Percentiles rank a stretch among this genome's conserved stretches.
phyloP scores from a whole-genome alignment of 192 early-diverging fungal genomes.

The Kappamyces sp. region DNA sequence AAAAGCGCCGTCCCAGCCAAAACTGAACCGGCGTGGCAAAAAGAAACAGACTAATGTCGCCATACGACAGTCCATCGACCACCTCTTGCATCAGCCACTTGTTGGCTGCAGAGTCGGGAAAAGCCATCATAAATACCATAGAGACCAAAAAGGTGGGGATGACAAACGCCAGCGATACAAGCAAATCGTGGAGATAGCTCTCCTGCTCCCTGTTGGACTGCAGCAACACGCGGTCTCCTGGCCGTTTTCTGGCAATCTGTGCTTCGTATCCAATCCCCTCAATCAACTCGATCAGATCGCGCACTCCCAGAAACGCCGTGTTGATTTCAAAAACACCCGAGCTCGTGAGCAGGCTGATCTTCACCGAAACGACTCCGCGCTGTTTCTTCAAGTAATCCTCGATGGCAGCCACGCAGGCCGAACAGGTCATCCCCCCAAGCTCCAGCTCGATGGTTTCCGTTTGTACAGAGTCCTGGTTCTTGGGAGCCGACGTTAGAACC shows the following conservation, averaged over 20 bases:
- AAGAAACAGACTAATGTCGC: conserved; percentile 47
- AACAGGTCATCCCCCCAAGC: conserved; percentile 46
- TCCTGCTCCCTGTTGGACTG: conserved; percentile 35
- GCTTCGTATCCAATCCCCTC: conserved; percentile 58
- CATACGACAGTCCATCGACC: conserved; percentile 47
- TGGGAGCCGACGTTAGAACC: conserved; percentile 22
- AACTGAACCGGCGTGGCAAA: conserved; percentile 71
- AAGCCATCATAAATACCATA: conserved; percentile 69
- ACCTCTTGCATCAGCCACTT: conserved; percentile 45
- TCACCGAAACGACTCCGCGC: conserved; percentile 18
- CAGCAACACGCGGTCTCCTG: background rate
- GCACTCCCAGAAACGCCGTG: conserved; percentile 45
- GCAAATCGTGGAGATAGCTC: conserved; percentile 26
- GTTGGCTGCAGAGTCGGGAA: conserved; percentile 28
- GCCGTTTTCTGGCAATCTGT: conserved; percentile 30
- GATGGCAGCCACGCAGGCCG: conserved; percentile 37
- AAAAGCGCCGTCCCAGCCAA: conserved; percentile 64
- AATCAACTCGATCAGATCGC: conserved; percentile 54
- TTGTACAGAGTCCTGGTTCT: background rate
- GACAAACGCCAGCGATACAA: conserved; percentile 54
- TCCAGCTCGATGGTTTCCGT: conserved; percentile 20
- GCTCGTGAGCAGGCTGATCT: conserved; percentile 31
- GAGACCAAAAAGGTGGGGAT: conserved; percentile 60
- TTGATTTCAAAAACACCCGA: conserved; percentile 46
- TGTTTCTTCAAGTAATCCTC: conserved; percentile 19